These are phyloP conservation scores for Termitomyces sp. DNA, from an alignment of 768 basidiomycete genomes.

Conservation along the genomic window DNA sequence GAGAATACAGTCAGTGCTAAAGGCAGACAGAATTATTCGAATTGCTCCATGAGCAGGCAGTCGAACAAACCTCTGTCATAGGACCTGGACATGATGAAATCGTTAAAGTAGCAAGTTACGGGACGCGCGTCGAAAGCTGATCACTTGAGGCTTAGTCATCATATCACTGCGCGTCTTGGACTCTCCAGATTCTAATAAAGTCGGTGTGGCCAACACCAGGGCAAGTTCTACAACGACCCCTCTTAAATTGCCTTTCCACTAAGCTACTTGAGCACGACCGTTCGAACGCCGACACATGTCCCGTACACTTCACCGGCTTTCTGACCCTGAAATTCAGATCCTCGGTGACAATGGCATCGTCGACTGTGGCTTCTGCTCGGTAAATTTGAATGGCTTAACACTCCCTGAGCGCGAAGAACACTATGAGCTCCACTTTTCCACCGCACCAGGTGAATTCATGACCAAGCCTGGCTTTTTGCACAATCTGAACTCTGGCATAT, in stretches of 20 bases:
- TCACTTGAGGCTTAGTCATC: conserved; percentile 5
- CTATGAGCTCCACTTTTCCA: conserved; percentile 44
- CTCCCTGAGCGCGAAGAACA: conserved; percentile 41
- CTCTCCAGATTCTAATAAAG: neutral
- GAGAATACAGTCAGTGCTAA: conserved; percentile 96
- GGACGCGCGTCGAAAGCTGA: conserved; percentile 43
- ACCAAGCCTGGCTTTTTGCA: neutral
- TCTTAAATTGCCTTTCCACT: neutral
- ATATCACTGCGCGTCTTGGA: conserved; percentile 2
- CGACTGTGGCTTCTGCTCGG: conserved; percentile 48
- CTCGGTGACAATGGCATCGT: conserved; percentile 7
- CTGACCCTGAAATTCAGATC: conserved; percentile 6
- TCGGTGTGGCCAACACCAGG: neutral
- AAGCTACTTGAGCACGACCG: neutral
- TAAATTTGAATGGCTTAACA: conserved; percentile 32
- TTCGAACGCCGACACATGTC: neutral
- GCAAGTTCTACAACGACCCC: neutral
- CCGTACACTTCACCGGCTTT: neutral
- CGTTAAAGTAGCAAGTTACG: conserved; percentile 4
- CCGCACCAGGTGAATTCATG: conserved; percentile 2
- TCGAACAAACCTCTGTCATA: conserved; percentile 83
- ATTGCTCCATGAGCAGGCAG: neutral
- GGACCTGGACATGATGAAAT: conserved; percentile 74
- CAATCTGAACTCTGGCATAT: neutral
- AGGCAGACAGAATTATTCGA: neutral